phyloP scores from a whole-genome alignment of 345 rosid genomes.

The Ceriops tagal region DNA sequence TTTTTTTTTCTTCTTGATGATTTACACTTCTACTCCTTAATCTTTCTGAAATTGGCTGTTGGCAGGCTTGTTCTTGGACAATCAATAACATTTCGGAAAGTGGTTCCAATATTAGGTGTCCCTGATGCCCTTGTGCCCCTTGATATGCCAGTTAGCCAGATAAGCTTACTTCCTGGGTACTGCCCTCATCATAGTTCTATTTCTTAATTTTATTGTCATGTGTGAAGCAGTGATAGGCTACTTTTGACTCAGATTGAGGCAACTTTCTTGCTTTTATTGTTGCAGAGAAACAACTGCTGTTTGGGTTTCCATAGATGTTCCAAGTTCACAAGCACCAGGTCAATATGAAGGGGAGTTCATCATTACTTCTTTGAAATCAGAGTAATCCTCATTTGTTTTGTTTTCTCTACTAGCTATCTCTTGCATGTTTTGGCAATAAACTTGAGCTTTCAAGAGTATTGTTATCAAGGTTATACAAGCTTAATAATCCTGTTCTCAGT shows the following conservation, averaged over 20 bases:
- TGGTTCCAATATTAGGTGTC: slow-evolving; percentile 78
- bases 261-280: slow-evolving; percentile 15
- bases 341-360: slow-evolving; percentile 84
- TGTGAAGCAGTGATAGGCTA: slow-evolving; percentile 1
- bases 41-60: slow-evolving; percentile 22
- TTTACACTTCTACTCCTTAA: slow-evolving; percentile 13
- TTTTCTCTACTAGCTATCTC: slow-evolving; percentile 4
- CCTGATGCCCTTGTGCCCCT: slow-evolving; percentile 98
- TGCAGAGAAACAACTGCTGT: slow-evolving; percentile 82
- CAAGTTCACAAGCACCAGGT: slow-evolving; percentile 80
- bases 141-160: slow-evolving; percentile 69
- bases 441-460: background rate
- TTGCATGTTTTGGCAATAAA: background rate
- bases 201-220: slow-evolving; percentile 3
- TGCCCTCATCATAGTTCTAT: slow-evolving; percentile 11
- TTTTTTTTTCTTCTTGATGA: slow-evolving; percentile 1
- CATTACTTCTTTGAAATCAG: slow-evolving; percentile 64
- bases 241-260: slow-evolving; percentile 19
- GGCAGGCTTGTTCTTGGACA: slow-evolving; percentile 76
- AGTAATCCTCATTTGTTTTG: slow-evolving; percentile 37
- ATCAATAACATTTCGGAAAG: slow-evolving; percentile 61
- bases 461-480: background rate
- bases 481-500: background rate
- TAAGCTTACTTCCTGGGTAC: slow-evolving; percentile 82
- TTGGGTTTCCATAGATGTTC: slow-evolving; percentile 93